Base-by-base conservation (phyloP, 768 basidiomycete genomes). In the Daedaleopsis sinensis region DNA sequence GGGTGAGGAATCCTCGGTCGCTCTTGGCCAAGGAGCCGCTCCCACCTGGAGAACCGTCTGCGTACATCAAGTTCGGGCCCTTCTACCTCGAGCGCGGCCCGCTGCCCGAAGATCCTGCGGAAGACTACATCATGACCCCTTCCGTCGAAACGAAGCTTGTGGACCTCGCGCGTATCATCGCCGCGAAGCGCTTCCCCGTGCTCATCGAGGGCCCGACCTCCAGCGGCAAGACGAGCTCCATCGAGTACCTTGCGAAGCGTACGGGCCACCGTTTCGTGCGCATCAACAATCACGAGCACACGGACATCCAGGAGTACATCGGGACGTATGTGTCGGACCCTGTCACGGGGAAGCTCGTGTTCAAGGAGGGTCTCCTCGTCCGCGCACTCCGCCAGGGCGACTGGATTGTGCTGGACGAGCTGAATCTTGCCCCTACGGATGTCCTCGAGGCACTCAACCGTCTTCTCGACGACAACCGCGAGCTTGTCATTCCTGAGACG, bases 261-360 rank as follows among this genome's bases (percentile, higher is more conserved):
- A 97, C 95, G 0, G 96, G 97, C 0, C 97, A 99, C 78, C 87
- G 84, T 38, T 98, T 98, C 74, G 88, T 99, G 35, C 92, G 97
- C 43, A 98, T 99, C 81, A 99, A 99, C 78, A 99, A 99, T 69
- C 97, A 99, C 76, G 97, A 99, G 65, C 97, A 98, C 70, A 99
- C 97, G 6, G 97, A 99, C 71, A 97, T 99, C 52, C 97, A 99
- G 70, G 97, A 99, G 72, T 99, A 99, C 70, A 82, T 98, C 49
- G 97, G 97, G 3, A 94, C 94, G 0, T 99, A 99, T 70, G 87
- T 96, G 23, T 96, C 97, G 2, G 95, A 98, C 72, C 87, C 94
- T 9, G 71, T 83, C 15, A 93, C 94, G 0, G 97, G 97, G n/a
- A 96, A 94, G 74, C 83, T 98, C 16, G 87, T 93, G 10, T 98